Evolutionary conservation across 495 filamentous ascomycete species (phyloP).

Genomic region (Wilcoxina mikolae): DNA sequence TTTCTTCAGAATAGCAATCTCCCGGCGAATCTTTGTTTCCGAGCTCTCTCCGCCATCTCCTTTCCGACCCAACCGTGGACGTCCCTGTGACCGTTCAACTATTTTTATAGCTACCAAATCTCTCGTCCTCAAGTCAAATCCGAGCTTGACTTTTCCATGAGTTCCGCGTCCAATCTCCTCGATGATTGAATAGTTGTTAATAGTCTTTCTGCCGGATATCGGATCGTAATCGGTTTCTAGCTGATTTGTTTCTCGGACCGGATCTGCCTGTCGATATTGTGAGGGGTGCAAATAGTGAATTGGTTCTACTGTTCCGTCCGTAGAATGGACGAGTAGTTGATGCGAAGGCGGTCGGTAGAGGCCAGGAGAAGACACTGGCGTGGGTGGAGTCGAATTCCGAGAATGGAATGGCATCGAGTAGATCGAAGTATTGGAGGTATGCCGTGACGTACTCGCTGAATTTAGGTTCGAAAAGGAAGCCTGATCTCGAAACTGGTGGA

Average conservation of each 20-base stretch:
- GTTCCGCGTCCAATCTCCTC: constrained; percentile 89
- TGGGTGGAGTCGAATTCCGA: constrained; percentile 25
- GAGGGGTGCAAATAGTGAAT: constrained; percentile 22
- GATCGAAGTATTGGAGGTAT: constrained; percentile 24
- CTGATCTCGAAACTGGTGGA: not conserved
- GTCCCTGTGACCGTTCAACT: constrained; percentile 86
- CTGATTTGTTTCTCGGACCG: constrained; percentile 48
- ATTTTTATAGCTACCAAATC: constrained; percentile 96
- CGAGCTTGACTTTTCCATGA: constrained; percentile 94
- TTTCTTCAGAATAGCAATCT: constrained; percentile 97
- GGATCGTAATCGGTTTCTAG: constrained; percentile 77
- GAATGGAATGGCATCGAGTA: constrained; percentile 17
- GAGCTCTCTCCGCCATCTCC: constrained; percentile 33
- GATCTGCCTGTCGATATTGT: constrained; percentile 19
- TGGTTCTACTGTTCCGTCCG: not conserved
- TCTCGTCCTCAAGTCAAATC: constrained; percentile 57
- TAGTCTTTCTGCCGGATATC: constrained; percentile 77
- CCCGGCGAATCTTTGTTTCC: constrained; percentile 71
- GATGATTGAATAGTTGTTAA: constrained; percentile 95
- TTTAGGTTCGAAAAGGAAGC: constrained; percentile 19
- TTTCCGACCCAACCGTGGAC: constrained; percentile 66
- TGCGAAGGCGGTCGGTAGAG: constrained; percentile 23
- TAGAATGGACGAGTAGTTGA: constrained; percentile 12
- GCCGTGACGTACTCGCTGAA: constrained; percentile 23
- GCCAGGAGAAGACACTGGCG: constrained; percentile 24